Percentiles rank a stretch among this genome's conserved stretches.
These are phyloP conservation scores for Trypethelium eluteriae DNA, from an alignment of 495 filamentous ascomycete species.

Conservation along the genomic window DNA sequence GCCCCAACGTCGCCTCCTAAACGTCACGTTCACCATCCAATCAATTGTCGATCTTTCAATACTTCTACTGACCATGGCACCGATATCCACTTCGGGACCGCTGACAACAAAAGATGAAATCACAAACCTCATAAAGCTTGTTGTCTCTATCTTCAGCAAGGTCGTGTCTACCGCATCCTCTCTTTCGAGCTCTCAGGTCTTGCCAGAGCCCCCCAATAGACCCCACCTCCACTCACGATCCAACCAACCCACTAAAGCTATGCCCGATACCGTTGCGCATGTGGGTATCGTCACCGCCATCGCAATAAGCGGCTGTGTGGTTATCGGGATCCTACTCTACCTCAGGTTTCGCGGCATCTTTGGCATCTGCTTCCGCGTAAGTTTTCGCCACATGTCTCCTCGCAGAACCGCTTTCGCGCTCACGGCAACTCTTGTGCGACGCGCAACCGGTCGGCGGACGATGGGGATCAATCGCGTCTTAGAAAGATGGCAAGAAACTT, in stretches of 20 bases:
- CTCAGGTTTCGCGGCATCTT: not conserved
- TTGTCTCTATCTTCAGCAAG: no score
- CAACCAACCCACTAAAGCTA: not conserved
- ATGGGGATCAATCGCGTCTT: no score
- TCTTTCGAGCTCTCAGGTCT: not conserved
- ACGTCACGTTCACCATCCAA: no score
- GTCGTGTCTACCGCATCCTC: not conserved
- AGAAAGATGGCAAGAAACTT: no score
- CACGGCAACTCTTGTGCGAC: not conserved
- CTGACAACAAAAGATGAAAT: no score
- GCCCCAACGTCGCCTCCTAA: no score
- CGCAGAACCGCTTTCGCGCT: not conserved
- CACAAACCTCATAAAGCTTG: no score
- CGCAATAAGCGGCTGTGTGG: not conserved
- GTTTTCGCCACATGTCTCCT: not conserved
- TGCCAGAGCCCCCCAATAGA: not conserved
- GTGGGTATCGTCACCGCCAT: not conserved
- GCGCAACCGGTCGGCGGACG: no score
- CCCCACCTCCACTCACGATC: not conserved
- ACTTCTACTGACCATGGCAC: no score
- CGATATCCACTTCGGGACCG: no score
- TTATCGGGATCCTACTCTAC: not conserved
- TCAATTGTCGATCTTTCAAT: no score
- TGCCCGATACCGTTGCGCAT: not conserved
- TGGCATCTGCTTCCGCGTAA: not conserved